These are phyloP conservation scores for Skeletonema menzelii DNA, from an alignment of 108 stramenopile genomes.

Conservation along the genomic window DNA sequence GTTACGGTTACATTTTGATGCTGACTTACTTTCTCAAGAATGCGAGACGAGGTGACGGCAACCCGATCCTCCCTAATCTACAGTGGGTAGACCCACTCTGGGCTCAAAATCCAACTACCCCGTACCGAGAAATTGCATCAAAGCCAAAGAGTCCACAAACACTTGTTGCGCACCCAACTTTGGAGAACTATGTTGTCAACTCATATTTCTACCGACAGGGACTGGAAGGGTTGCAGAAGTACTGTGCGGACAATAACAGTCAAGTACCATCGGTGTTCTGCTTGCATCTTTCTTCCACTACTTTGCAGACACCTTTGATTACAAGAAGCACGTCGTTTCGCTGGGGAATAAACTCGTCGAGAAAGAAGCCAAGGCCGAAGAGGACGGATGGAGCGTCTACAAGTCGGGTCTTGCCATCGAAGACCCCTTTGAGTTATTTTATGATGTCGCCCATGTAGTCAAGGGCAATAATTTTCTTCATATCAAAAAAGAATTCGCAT, in stretches of 20 bases:
- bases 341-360: conserved; percentile 66
- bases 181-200: conserved; percentile 68
- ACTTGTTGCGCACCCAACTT: conserved; percentile 73
- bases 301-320: conserved; percentile 92
- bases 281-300: conserved; percentile 93
- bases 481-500: conserved; percentile 82
- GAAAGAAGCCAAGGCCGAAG: conserved; percentile 91
- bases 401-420: conserved; percentile 91
- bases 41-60: not conserved
- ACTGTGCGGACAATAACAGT: conserved; percentile 55
- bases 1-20: conserved; percentile 97
- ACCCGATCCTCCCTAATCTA: conserved; percentile 93
- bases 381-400: conserved; percentile 91
- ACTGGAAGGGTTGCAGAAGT: conserved; percentile 47
- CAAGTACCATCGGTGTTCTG: conserved; percentile 66
- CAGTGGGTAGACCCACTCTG: conserved; percentile 87
- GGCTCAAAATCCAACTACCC: conserved; percentile 57
- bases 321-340: conserved; percentile 80
- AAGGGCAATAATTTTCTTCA: conserved; percentile 79
- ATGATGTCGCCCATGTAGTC: conserved; percentile 99
- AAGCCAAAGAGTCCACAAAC: conserved; percentile 42
- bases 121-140: conserved; percentile 61
- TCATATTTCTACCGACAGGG: conserved; percentile 75
- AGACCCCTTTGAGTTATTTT: conserved; percentile 99
- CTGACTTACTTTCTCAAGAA: conserved; percentile 90